Base-by-base conservation (phyloP, 208 protist species). In the Wallacemonas collosoma region DNA sequence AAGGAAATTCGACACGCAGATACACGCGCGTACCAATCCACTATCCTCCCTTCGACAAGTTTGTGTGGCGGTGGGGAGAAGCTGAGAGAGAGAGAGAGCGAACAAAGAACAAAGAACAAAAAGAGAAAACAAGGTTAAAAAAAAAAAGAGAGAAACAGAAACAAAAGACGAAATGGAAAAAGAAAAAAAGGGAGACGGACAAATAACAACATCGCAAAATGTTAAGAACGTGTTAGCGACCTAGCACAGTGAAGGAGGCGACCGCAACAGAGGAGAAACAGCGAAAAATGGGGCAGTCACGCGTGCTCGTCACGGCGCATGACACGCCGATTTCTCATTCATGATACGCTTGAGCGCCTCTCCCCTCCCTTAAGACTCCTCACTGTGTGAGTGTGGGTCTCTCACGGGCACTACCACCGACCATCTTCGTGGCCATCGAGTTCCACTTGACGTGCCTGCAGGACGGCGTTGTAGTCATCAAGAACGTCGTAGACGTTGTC, bases 391-490 rank as follows among this genome's bases (percentile, higher is more conserved):
- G 26, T 26, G 26, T 26, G 26, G 26, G 26, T 26, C 26, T 26
- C 26, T 26, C 26, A 26, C 26, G 26, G 26, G 26, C 39, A 44
- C 26, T 44, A 11, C 57, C 57, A 63, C 3, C 60, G 60, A 26
- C 60, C 60, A 36, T 44, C 60, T 6, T 51, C 60, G 26, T 51
- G 43, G n/a, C 41, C 39, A 55, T 53, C 45, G 15, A 62, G 40
- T n/a, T 69, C 44, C 57, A 36, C 8, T 57, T 93, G 82, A 54
- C 90, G 79, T 1, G 91, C 72, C 55, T 91, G 90, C 67, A 92
- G 57, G 35, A 93, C 62, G 2, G 91, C 86, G 67, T 92, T 95
- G 73, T 93, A 93, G 75, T 92, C 81, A 62, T 96, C 88, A 12
- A 96, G 68, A 9, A 94, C 88, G 65, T 88, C 82, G 72, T 95